A percentile compares a stretch with the other conserved stretches of the same genome.
These are phyloP conservation scores for Agaricus blazei DNA, from an alignment of 768 basidiomycete genomes.

Conservation along the genomic window DNA sequence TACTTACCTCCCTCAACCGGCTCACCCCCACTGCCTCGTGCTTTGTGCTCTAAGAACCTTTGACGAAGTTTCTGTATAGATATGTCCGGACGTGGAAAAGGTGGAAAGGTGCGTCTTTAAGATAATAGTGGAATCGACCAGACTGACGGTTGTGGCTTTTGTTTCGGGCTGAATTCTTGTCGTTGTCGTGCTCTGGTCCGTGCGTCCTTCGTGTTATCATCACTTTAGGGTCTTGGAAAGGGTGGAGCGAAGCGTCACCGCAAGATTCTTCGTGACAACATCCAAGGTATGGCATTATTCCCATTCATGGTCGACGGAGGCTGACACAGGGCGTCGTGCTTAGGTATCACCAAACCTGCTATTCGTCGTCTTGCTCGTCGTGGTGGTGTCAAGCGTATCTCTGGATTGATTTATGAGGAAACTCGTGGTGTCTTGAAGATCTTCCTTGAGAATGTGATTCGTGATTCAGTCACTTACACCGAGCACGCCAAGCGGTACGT, in stretches of 20 bases:
- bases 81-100: slow-evolving; percentile 80
- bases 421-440: slow-evolving; percentile 79
- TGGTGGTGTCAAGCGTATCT: slow-evolving; percentile 81
- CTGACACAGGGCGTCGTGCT: neutral
- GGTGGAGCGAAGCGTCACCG: slow-evolving; percentile 77
- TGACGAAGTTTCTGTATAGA: slow-evolving; percentile 12
- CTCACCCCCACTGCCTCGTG: slow-evolving; percentile 10
- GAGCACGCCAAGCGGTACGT: slow-evolving; percentile 82
- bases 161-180: neutral
- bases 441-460: slow-evolving; percentile 70
- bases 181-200: neutral
- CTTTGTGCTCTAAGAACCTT: no score
- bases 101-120: slow-evolving; percentile 52
- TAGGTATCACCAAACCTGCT: slow-evolving; percentile 53
- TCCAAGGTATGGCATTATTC: slow-evolving; percentile 50
- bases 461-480: slow-evolving; percentile 90
- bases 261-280: slow-evolving; percentile 79
- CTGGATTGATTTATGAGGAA: slow-evolving; percentile 75
- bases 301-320: neutral
- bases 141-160: neutral
- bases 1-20: slow-evolving; percentile 18
- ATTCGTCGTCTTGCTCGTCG: slow-evolving; percentile 79
- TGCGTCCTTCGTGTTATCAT: neutral
- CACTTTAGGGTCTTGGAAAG: slow-evolving; percentile 64
- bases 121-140: neutral